Evolutionary conservation across 139 green algal species (phyloP).

Genomic region (Auxenochlorella pyrenoidosa): DNA sequence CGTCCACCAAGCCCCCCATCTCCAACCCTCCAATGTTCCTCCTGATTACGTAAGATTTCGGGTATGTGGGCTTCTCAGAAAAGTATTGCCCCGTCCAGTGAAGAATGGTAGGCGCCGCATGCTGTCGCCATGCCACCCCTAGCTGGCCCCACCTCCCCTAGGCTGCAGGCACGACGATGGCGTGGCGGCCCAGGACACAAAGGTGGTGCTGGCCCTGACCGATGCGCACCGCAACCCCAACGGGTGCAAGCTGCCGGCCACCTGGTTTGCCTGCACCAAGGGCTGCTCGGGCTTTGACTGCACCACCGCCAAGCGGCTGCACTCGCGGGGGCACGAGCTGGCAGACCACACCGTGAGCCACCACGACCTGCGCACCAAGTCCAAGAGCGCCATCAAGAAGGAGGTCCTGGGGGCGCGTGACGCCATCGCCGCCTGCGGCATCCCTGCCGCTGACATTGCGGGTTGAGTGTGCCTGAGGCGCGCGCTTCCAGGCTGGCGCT

Average conservation of each 20-base stretch:
- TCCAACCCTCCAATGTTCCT: conserved; percentile 4
- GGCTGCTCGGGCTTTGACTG: background rate
- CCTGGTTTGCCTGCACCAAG: conserved; percentile 18
- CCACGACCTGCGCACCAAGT: background rate
- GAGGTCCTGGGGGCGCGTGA: background rate
- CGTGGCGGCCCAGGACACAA: background rate
- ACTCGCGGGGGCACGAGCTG: conserved; percentile 32
- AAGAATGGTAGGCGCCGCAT: too few relatives aligned
- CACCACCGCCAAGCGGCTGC: background rate
- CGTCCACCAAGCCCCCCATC: background rate
- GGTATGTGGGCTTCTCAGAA: background rate
- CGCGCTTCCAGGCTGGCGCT: too few relatives aligned
- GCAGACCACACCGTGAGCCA: conserved; percentile 37
- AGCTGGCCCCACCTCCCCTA: background rate
- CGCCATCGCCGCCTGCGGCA: conserved; percentile 1
- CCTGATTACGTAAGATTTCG: background rate
- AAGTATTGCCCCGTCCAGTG: too few relatives aligned
- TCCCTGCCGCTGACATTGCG: background rate
- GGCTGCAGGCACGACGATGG: background rate
- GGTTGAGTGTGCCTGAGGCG: too few relatives aligned
- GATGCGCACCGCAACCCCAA: background rate
- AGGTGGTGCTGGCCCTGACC: background rate
- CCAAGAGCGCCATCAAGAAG: background rate
- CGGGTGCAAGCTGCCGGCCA: background rate
- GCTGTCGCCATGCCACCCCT: too few relatives aligned